phyloP scores from a whole-genome alignment of 805 yeast genomes.

The Lachancea lanzarotensis region DNA sequence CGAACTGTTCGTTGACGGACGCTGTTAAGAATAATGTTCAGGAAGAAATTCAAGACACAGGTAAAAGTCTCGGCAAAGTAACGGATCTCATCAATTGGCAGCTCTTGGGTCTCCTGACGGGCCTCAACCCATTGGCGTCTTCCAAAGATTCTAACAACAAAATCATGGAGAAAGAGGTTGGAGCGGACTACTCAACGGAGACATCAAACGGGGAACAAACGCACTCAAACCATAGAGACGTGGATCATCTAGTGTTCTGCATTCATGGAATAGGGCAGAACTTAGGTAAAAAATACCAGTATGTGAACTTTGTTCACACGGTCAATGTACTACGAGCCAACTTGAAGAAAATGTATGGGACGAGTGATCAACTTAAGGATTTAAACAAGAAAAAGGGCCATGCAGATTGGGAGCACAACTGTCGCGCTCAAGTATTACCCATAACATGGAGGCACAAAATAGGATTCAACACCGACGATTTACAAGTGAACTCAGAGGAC shows the following conservation, averaged over 20 bases:
- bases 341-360: slow-evolving; percentile 44
- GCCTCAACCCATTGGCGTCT: slow-evolving; percentile 5
- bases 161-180: slow-evolving; percentile 41
- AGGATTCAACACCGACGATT: slow-evolving; percentile 46
- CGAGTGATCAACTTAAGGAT: slow-evolving; percentile 36
- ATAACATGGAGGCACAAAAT: slow-evolving; percentile 85
- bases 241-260: slow-evolving; percentile 64
- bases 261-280: slow-evolving; percentile 95
- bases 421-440: slow-evolving; percentile 77
- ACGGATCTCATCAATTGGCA: slow-evolving; percentile 21
- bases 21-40: slow-evolving; percentile 30
- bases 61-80: slow-evolving; percentile 16
- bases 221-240: slow-evolving; percentile 35
- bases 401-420: slow-evolving; percentile 42
- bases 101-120: slow-evolving; percentile 11
- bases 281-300: slow-evolving; percentile 68
- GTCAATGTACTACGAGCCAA: slow-evolving; percentile 58
- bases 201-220: slow-evolving; percentile 38
- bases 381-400: slow-evolving; percentile 39
- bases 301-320: slow-evolving; percentile 82
- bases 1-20: slow-evolving; percentile 10
- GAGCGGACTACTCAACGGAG: slow-evolving; percentile 45
- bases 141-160: slow-evolving; percentile 20
- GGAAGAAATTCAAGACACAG: slow-evolving; percentile 18
- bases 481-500: slow-evolving; percentile 37